Base-by-base conservation (phyloP, 768 basidiomycete species). In the Lactifluus volemus region DNA sequence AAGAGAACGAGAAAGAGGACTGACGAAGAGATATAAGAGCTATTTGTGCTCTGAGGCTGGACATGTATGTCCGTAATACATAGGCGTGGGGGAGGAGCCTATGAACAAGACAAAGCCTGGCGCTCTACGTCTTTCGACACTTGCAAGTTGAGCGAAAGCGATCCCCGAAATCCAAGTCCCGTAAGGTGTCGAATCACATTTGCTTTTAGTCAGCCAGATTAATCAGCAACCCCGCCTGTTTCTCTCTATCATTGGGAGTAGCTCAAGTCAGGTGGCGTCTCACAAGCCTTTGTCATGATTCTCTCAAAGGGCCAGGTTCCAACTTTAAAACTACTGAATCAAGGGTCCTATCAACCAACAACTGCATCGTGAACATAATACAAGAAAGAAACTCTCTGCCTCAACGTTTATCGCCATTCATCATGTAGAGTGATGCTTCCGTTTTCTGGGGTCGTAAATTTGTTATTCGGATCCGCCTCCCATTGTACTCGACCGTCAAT, bases 381-480 rank as follows among this genome's bases (percentile, higher is more conserved):
- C 34, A 47, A 25, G 5, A 0, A 29, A 38, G 25, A 25, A 25
- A 25, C 25, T 25, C 25, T 25, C 25, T 30, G 11, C 5, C 34
- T 2, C n/a, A n/a, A n/a, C 6, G 9, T 71, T 62, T 34, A 6
- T 29, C 72, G 68, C 73, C 73, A 73, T 34, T 50, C 61, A 57
- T 74, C 72, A 61, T 66, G 66, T 53, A 67, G 53, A 30, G 55
- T 71, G 53, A 65, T 41, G n/a, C 34, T 62, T 10, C 75, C 75
- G 51, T 60, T 66, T 10, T 74, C 70, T 1, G 78, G 80, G 11
- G 84, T 83, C 0, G 75, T 80, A 67, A 84, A 69, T 32, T 65
- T 67, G 61, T 77, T 79, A 68, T 87, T 86, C 34, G 86, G 84
- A 68, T 84, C 86, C 25, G 78, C 73, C 72, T 88, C 85, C 88